These are phyloP conservation scores for Amanita subjunquillea DNA, from an alignment of 768 basidiomycete genomes.

Conservation along the genomic window DNA sequence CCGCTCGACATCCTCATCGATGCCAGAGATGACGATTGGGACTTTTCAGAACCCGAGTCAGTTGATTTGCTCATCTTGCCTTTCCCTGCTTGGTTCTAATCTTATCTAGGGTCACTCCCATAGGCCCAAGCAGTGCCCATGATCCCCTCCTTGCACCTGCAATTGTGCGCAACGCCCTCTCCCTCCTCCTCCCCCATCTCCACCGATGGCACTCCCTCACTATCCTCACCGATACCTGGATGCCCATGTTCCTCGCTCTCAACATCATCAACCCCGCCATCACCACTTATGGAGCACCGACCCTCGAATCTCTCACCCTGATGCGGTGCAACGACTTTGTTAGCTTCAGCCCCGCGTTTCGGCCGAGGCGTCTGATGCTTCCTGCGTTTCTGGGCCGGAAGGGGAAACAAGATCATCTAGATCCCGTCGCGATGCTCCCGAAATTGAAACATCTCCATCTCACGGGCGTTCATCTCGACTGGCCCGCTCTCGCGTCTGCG, in stretches of 20 bases:
- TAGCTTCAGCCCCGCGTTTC: conserved; percentile 33
- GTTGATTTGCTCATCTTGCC: conserved; percentile 12
- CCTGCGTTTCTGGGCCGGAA: not conserved
- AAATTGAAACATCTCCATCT: conserved; percentile 37
- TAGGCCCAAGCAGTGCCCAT: conserved; percentile 17
- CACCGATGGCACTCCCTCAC: conserved; percentile 41
- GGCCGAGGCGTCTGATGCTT: conserved; percentile 21
- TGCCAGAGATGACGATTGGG: conserved; percentile 48
- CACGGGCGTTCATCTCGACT: conserved; percentile 46
- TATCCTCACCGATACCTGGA: conserved; percentile 46
- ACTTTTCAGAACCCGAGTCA: conserved; percentile 42
- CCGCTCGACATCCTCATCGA: conserved; percentile 49
- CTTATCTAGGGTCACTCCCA: conserved; percentile 16
- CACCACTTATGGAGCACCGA: conserved; percentile 23
- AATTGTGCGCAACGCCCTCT: conserved; percentile 35
- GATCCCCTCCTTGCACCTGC: conserved; percentile 27
- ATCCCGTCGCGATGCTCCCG: conserved; percentile 27
- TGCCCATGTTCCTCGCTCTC: conserved; percentile 47
- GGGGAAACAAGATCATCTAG: not conserved
- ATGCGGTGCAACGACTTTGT: conserved; percentile 54
- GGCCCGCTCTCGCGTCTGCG: conserved; percentile 18
- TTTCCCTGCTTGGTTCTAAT: not conserved
- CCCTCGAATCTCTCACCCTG: conserved; percentile 39
- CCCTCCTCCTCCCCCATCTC: conserved; percentile 41
- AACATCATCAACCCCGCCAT: conserved; percentile 29